phyloP scores from a whole-genome alignment of 345 rosid species.

The Ceriops decandra region DNA sequence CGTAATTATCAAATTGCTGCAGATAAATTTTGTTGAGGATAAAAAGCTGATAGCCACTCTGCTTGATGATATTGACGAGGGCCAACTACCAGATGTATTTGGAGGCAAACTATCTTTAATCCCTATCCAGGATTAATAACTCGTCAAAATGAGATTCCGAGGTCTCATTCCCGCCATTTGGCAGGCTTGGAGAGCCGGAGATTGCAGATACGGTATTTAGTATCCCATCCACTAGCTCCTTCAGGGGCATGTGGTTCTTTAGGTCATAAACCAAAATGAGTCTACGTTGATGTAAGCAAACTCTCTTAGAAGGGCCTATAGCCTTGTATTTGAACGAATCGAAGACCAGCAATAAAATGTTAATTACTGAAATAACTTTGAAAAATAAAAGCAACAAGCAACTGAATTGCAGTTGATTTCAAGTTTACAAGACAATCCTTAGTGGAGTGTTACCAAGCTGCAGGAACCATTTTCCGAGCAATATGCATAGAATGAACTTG shows the following conservation, averaged over 20 bases:
- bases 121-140: slow-evolving; percentile 58
- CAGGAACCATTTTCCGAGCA: no score
- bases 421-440: no score
- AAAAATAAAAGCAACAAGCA: no score
- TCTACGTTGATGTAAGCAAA: no score
- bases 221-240: not conserved
- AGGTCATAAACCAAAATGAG: not conserved
- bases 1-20: slow-evolving; percentile 12
- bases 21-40: slow-evolving; percentile 81
- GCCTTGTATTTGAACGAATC: no score
- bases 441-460: no score
- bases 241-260: not conserved
- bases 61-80: slow-evolving; percentile 68
- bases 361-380: no score
- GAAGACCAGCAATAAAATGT: no score
- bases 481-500: no score
- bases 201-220: not conserved
- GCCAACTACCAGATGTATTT: slow-evolving; percentile 68
- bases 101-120: slow-evolving; percentile 70
- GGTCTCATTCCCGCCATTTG: not conserved
- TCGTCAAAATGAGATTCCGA: not conserved
- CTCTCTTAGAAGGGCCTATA: no score
- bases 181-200: not conserved
- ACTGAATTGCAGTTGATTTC: no score
- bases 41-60: slow-evolving; percentile 58